Evolutionary conservation across 768 basidiomycete species (phyloP), one percentile per base, ranked within the genome.

Genomic region (Postia placenta): DNA sequence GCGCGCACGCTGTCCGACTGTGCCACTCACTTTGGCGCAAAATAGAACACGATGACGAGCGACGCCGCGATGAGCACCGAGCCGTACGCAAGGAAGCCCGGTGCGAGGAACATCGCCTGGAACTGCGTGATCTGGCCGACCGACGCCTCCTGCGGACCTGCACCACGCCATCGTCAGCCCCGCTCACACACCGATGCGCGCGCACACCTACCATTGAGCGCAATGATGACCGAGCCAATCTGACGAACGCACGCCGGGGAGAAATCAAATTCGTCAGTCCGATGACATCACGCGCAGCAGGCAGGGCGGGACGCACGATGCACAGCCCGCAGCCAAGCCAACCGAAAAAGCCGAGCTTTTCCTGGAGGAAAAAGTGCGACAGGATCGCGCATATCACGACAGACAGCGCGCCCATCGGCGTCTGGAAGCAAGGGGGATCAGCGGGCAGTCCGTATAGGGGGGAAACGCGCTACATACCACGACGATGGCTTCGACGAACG

Each of bases 321-420:
- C 92, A 95, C 15, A 98, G 77, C 14, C 71, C 79, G 66, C 93
- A 96, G 17, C 93, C 95, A 53, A 98, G 74, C 93, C 94, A 97
- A 42, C 96, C 95, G 63, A 99, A 98, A 68, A 97, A 91, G 28
- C 85, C 88, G 38, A 99, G 78, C 47, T 75, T 90, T 66, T 97
- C 95, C 42, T 94, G 83, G 59, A 99, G 85, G 71, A 98, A 90
- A 55, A 95, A 74, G 25, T 91, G 93, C 5, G 94, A 94, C 15
- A 97, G 71, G 27, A 95, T 87, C 43, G 94, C 93, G 65, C 85
- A 95, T 55, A 98, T 75, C 56, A 99, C 96, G 57, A 99, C 96
- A 17, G 92, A 93, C 47, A 99, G 79, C 6, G 95, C 93, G 36
- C 95, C 95, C 58, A 99, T 79, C 2, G 95, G 96, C 33, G 95